These are phyloP conservation scores for Alternaria hordeiaustralica DNA, from an alignment of 2,329 filamentous ascomycete species.

Conservation along the genomic window DNA sequence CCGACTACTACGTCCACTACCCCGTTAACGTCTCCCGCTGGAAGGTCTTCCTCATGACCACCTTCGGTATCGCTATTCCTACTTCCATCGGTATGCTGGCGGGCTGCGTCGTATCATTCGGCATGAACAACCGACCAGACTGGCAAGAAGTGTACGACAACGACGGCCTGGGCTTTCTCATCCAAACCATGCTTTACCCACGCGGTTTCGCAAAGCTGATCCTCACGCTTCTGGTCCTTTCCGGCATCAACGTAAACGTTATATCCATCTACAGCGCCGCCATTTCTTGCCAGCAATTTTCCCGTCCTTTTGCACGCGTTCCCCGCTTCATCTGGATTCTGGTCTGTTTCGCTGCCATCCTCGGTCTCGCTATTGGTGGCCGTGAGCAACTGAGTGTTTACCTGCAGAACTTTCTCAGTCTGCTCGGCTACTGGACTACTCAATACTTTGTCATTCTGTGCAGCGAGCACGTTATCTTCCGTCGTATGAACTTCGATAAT, in stretches of 20 bases:
- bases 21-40: slow-evolving; percentile 47
- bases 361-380: slow-evolving; percentile 54
- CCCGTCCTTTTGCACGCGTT: slow-evolving; percentile 57
- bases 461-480: slow-evolving; percentile 55
- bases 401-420: slow-evolving; percentile 54
- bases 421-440: slow-evolving; percentile 57
- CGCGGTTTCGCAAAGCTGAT: slow-evolving; percentile 58
- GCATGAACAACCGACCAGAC: slow-evolving; percentile 42
- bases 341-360: slow-evolving; percentile 52
- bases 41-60: slow-evolving; percentile 53
- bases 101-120: slow-evolving; percentile 52
- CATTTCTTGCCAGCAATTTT: slow-evolving; percentile 56
- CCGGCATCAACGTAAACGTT: slow-evolving; percentile 55
- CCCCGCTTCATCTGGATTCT: slow-evolving; percentile 59
- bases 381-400: slow-evolving; percentile 52
- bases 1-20: slow-evolving; percentile 55
- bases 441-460: slow-evolving; percentile 56
- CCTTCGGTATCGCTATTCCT: slow-evolving; percentile 50
- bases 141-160: slow-evolving; percentile 51
- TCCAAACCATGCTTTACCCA: slow-evolving; percentile 55
- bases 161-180: slow-evolving; percentile 56
- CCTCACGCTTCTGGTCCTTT: slow-evolving; percentile 52
- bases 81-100: slow-evolving; percentile 55
- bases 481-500: slow-evolving; percentile 57
- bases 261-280: slow-evolving; percentile 59